Evolutionary conservation across 331 rosid species (phyloP).

Genomic region (Arachis monticola): DNA sequence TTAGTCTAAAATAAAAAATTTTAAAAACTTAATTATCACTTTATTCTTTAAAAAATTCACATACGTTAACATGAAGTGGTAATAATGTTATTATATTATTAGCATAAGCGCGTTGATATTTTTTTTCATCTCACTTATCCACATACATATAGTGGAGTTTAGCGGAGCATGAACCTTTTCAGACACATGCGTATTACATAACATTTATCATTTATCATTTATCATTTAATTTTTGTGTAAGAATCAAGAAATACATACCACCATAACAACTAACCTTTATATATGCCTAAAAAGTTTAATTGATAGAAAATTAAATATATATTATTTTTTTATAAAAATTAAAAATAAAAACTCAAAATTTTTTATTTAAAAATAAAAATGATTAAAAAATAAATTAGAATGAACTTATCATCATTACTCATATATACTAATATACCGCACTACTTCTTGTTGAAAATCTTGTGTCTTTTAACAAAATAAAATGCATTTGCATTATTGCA

Average conservation of each 20-base stretch:
- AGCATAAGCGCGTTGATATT: constrained; percentile 34
- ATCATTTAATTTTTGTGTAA: not conserved
- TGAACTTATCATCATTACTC: too few species aligned
- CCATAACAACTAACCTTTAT: too few species aligned
- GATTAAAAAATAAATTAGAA: not conserved
- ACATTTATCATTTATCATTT: too few species aligned
- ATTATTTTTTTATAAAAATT: not conserved
- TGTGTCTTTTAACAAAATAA: too few species aligned
- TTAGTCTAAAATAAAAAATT: too few species aligned
- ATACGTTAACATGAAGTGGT: constrained; percentile 2
- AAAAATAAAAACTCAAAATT: not conserved
- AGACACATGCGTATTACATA: not conserved
- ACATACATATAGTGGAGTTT: constrained; percentile 14
- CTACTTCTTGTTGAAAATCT: too few species aligned
- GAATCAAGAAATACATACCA: not conserved
- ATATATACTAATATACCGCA: too few species aligned
- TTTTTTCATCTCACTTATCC: not conserved
- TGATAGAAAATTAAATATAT: too few species aligned
- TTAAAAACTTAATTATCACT: too few species aligned
- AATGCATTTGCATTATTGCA: too few species aligned
- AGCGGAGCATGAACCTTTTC: not conserved
- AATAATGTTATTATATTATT: not conserved
- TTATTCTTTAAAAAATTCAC: not conserved
- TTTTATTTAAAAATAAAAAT: not conserved
- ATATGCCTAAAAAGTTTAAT: too few species aligned